A percentile compares a stretch with the other conserved stretches of the same genome.
Conservation (phyloP, 179 eudicot genomes). For the Silene noctiflora region DNA sequence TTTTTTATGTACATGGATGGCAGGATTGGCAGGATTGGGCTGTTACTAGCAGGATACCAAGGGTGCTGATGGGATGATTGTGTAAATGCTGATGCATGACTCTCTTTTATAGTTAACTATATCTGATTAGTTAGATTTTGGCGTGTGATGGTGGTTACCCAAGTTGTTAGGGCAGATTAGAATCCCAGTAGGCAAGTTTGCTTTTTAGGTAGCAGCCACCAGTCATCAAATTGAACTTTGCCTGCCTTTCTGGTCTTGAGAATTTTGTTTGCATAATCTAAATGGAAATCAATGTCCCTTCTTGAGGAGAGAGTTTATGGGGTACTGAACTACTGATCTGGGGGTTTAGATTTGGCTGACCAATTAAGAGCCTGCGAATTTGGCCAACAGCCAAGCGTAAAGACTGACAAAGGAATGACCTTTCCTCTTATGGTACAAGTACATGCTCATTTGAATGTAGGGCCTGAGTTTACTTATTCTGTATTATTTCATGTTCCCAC, state of each 20-base stretch:
- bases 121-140: too few species aligned
- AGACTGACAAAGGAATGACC: neutral
- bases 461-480: neutral
- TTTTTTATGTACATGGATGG: too few species aligned
- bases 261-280: neutral
- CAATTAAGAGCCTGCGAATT: neutral
- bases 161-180: too few species aligned
- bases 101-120: too few species aligned
- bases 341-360: neutral
- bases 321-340: neutral
- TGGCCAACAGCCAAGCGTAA: neutral
- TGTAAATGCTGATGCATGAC: too few species aligned
- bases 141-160: too few species aligned
- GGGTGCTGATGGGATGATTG: too few species aligned
- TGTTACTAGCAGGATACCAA: too few species aligned
- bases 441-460: neutral
- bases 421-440: neutral
- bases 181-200: too few species aligned
- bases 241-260: neutral
- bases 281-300: neutral
- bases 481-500: neutral
- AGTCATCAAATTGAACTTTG: neutral
- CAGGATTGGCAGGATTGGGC: too few species aligned
- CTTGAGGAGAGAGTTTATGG: neutral
- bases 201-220: neutral